These are phyloP conservation scores for Middelhovenomyces tepae DNA, from an alignment of 805 yeast genomes.

Conservation along the genomic window DNA sequence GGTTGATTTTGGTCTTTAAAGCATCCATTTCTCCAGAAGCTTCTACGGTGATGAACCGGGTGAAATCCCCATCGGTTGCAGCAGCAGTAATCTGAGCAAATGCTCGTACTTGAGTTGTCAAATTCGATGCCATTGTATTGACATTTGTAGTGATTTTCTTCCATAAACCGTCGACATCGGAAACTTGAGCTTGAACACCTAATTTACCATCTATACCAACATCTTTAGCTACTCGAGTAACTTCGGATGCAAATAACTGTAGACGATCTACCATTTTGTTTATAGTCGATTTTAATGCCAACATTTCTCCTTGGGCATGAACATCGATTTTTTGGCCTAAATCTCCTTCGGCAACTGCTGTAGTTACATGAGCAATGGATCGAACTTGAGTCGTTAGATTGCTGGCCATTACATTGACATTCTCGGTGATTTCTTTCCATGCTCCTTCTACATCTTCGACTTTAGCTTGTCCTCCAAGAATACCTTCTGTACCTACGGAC, in stretches of 20 bases:
- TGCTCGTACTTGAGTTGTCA: constrained; percentile 87
- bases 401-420: constrained; percentile 81
- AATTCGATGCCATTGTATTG: constrained; percentile 88
- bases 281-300: constrained; percentile 77
- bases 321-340: constrained; percentile 78
- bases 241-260: constrained; percentile 82
- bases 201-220: constrained; percentile 90
- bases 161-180: constrained; percentile 88
- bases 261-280: constrained; percentile 90
- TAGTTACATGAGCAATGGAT: constrained; percentile 81
- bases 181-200: constrained; percentile 86
- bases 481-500: constrained; percentile 84
- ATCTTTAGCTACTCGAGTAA: constrained; percentile 82
- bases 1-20: constrained; percentile 49
- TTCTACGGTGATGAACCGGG: constrained; percentile 82
- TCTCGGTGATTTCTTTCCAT: constrained; percentile 78
- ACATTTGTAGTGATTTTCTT: constrained; percentile 86
- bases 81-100: constrained; percentile 92
- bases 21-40: constrained; percentile 84
- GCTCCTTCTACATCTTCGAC: constrained; percentile 76
- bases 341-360: constrained; percentile 89
- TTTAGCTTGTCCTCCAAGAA: constrained; percentile 80
- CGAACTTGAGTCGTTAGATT: constrained; percentile 83
- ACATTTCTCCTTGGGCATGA: constrained; percentile 83
- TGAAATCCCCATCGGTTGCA: constrained; percentile 89